Evolutionary conservation across 2,329 filamentous ascomycete species (phyloP).

Genomic region (Aureobasidium subglaciale): DNA sequence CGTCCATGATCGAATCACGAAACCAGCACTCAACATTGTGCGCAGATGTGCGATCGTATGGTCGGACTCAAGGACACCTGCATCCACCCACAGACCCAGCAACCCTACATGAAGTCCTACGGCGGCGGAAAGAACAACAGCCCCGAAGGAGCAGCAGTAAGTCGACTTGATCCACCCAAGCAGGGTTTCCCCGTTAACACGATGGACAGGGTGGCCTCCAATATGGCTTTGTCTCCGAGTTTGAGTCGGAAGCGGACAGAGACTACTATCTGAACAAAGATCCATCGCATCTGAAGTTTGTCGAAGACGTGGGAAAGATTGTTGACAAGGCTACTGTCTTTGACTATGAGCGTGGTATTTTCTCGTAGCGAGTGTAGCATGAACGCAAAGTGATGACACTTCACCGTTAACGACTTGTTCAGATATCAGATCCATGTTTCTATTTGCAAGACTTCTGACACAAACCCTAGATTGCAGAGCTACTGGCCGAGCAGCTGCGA

Average conservation of each 20-base stretch:
- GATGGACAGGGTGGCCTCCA: constrained; percentile 53
- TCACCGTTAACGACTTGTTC: no score
- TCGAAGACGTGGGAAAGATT: constrained; percentile 42
- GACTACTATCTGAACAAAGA: constrained; percentile 63
- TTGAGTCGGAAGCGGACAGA: constrained; percentile 55
- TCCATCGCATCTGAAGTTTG: constrained; percentile 55
- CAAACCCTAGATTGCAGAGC: no score
- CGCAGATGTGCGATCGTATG: constrained; percentile 50
- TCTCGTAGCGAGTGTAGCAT: no score
- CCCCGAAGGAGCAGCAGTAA: constrained; percentile 53
- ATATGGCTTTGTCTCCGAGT: constrained; percentile 64
- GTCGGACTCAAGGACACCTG: constrained; percentile 52
- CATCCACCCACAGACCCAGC: constrained; percentile 50
- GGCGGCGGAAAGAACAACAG: constrained; percentile 57
- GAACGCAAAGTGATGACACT: no score
- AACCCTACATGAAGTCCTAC: constrained; percentile 54
- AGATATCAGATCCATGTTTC: no score
- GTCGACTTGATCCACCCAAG: constrained; percentile 16
- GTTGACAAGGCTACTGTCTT: constrained; percentile 51
- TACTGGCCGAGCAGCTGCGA: constrained; percentile 20
- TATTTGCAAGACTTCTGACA: no score
- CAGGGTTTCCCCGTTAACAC: not conserved
- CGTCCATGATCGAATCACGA: not conserved
- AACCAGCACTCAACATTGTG: not conserved
- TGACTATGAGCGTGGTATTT: constrained; percentile 51